Base-by-base conservation (phyloP, 106 monocot species). In the Hemerocallis citrina region DNA sequence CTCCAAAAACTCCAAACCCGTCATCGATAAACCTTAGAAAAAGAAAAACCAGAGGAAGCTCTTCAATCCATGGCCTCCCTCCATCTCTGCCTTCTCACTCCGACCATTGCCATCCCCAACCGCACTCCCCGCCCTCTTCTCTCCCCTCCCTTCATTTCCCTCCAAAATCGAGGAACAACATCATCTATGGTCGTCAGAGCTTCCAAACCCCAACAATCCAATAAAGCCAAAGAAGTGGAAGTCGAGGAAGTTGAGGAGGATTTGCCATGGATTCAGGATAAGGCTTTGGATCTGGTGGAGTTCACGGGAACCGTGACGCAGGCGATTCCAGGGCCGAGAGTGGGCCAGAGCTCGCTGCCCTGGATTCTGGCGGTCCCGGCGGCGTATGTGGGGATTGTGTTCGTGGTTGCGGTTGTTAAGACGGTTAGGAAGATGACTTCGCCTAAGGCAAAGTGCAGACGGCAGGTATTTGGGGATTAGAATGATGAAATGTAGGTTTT, bases 231-330 rank as follows among this genome's bases (percentile, higher is more conserved):
- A 51, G 57, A 59, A 17, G 85, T 56, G 38, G 82, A 80, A 64
- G 95, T 86, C 56, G 77, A 70, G 14, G 95, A 90, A 57, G 90
- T 84, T 44, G 86, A 91, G 81, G 96, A 98, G 77, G 96, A 98
- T 30, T 29, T 98, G 41, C 96, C 96, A 5, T 98, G 96, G 96
- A 77, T 98, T 25, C 84, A 98, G 75, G 96, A 98, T 63, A 98
- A 98, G 72, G 87, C 96, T 14, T 46, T 88, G 45, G 91, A 98
- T 65, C 68, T 98, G 20, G 96, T 98, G 34, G 96, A 98, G 87
- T 98, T 91, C 83, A 91, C 91, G 31, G 96, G 96, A 12, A 98
- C 84, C 16, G 96, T 98, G 28, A 77, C 88, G 27, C 83, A 98
- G 48, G 88, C 96, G 34, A 70, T 98, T 16, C 96, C 96, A 2